Evolutionary conservation across 2,329 filamentous ascomycete genomes (phyloP), one percentile per base, ranked within the genome.

Genomic region (Penicillium polonicum): DNA sequence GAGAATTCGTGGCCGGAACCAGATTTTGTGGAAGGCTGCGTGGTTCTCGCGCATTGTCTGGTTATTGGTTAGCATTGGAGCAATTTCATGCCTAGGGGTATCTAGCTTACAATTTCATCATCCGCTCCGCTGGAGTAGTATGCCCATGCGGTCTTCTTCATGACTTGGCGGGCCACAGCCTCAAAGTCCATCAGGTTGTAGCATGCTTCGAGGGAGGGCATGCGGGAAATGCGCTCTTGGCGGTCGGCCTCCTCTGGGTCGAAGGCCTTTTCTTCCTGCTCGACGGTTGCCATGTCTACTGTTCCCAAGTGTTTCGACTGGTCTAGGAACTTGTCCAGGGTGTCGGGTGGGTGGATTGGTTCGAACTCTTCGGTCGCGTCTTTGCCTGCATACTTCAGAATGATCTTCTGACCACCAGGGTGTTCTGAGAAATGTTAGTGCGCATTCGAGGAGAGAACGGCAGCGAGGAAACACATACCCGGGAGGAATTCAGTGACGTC

Each of bases 141-240:
- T 27, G 90, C 94, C 94, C 94, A 99, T 0, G 93, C 93, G 1
- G 88, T 89, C 80, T 90, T 95, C 84, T 96, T 97, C 93, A 97
- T 97, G 56, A 95, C 86, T 39, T 86, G 82, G 68, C 88, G 87
- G 5, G 94, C 94, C 36, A 97, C 93, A 4, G 91, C 87, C 81
- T 99, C 94, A 74, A 99, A 99, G 78, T 99, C 94, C 79, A 94
- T 85, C 60, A 97, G 78, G 73, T 97, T 97, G 77, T 92, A 96
- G 80, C 92, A 96, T 73, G 95, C 89, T 64, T 90, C 88, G 59
- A 97, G 79, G 46, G 87, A 80, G 0, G 92, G 92, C 86, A 92
- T 95, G 59, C 83, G 79, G 65, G 83, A 80, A 57, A 92, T 84
- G 56, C 90, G 86, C 72, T 92, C 83, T 76, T 89, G 87, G 55